phyloP scores from a whole-genome alignment of 2,329 filamentous ascomycete species.

The Penicillium sp. region DNA sequence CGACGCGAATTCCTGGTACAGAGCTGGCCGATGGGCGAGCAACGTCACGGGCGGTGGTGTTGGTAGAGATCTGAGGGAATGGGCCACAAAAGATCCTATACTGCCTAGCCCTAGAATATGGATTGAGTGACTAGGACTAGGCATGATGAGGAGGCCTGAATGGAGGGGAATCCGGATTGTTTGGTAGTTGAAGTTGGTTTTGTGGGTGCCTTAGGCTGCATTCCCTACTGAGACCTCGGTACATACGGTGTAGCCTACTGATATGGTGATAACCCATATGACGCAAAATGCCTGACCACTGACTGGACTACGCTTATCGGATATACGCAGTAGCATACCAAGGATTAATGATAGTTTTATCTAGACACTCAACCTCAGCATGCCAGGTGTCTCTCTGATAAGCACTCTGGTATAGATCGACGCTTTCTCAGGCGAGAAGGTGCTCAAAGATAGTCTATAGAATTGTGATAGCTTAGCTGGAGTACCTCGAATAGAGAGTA shows the following conservation, averaged over 20 bases:
- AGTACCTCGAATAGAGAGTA: conserved; percentile 4
- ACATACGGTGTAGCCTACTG: too few relatives aligned
- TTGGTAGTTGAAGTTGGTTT: neutral
- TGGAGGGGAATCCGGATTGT: neutral
- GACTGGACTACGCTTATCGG: too few relatives aligned
- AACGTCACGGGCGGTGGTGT: conserved; percentile 16
- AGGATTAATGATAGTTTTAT: too few relatives aligned
- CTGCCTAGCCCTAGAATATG: conserved; percentile 20
- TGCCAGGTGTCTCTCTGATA: too few relatives aligned
- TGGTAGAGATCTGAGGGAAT: conserved; percentile 16
- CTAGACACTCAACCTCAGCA: too few relatives aligned
- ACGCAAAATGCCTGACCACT: too few relatives aligned
- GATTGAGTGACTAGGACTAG: conserved; percentile 2
- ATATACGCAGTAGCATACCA: too few relatives aligned
- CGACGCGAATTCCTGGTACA: conserved; percentile 13
- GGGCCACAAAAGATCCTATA: conserved; percentile 20
- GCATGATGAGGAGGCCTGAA: conserved; percentile 3
- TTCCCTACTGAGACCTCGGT: too few relatives aligned
- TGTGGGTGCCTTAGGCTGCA: neutral
- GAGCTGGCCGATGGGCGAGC: conserved; percentile 17
- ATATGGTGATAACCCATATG: too few relatives aligned
- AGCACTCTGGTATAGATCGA: conserved; percentile 41
- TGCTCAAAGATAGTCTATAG: conserved; percentile 6
- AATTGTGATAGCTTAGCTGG: conserved; percentile 1
- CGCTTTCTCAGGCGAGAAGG: neutral